Evolutionary conservation across 2,329 filamentous ascomycete genomes (phyloP), one percentile per base, ranked within the genome.

Genomic region (Aspergillus melleus): DNA sequence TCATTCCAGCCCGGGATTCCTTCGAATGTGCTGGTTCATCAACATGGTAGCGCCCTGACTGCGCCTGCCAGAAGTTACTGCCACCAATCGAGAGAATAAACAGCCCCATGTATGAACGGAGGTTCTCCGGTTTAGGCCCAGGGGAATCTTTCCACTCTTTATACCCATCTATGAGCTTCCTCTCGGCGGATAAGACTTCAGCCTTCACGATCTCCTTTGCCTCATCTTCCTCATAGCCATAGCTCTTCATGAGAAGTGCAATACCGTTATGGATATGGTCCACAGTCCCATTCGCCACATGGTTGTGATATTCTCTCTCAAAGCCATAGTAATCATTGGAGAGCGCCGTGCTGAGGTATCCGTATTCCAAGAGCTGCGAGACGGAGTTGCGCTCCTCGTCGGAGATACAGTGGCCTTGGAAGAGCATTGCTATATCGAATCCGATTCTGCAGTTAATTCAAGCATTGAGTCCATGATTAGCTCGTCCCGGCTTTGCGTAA

Each of bases 311-410:
- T 30, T 62, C 57, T 12, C 49, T 52, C 20, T 52, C 50, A 11
- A 60, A 64, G 26, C 60, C 58, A 24, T 64, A 59, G 24, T 55
- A 54, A 39, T 61, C 59, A 8, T 61, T 61, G 24, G 56, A 57
- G 29, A 59, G 26, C 14, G 49, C 36, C 11, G 16, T 2, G 44
- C 54, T 49, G 6, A 55, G 29, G 8, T 47, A 47, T 6, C 29
- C 24, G 49, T 32, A 30, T 4, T 29, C 14, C n/a, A 16, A 10
- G n/a, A 29, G 24, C 6, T 20, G 22, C 2, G 49, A 16, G 49
- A 51, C 14, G n/a, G 29, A 51, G 14, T 3, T n/a, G 3, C 19
- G 19, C 49, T 51, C 29, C 19, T 32, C 36, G 14, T 42, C 49
- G 16, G 49, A 32, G 6, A 51, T 51, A n/a, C 14, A 8, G n/a